These are phyloP conservation scores for Trichoderma pleuroti DNA, from an alignment of 2,329 filamentous ascomycete species.

Conservation along the genomic window DNA sequence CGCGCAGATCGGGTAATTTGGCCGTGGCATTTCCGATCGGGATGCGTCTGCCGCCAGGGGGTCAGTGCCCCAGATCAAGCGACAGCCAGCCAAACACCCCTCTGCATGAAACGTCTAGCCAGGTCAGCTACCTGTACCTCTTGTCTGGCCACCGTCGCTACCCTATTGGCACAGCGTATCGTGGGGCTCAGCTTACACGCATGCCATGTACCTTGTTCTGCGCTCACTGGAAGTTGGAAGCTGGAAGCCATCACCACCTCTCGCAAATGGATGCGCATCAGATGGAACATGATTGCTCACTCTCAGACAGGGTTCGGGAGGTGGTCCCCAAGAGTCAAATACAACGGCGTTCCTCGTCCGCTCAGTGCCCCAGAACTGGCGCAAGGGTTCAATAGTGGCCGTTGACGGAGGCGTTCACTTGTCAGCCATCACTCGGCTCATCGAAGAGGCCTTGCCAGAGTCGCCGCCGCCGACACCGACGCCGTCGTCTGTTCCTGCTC, in stretches of 20 bases:
- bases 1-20: constrained; percentile 17
- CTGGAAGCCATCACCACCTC: not conserved
- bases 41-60: constrained; percentile 17
- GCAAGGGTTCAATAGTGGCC: constrained; percentile 77
- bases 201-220: not conserved
- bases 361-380: constrained; percentile 74
- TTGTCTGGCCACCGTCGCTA: constrained; percentile 4
- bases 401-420: constrained; percentile 92
- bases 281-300: constrained; percentile 26
- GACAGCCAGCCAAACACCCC: constrained; percentile 7
- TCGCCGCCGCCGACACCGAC: constrained; percentile 26
- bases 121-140: not conserved
- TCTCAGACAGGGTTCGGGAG: constrained; percentile 69
- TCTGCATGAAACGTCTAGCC: constrained; percentile 17
- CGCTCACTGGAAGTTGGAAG: not conserved
- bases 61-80: constrained; percentile 14
- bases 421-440: constrained; percentile 74
- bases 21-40: constrained; percentile 18
- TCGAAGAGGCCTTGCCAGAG: constrained; percentile 54
- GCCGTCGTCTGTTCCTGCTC: constrained; percentile 26
- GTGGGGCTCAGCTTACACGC: constrained; percentile 9
- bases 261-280: not conserved
- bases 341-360: constrained; percentile 87
- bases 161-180: constrained; percentile 10
- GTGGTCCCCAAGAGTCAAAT: constrained; percentile 85